Conservation (phyloP, 1,284 basidiomycete species). For the Microbotryum saponariae region DNA sequence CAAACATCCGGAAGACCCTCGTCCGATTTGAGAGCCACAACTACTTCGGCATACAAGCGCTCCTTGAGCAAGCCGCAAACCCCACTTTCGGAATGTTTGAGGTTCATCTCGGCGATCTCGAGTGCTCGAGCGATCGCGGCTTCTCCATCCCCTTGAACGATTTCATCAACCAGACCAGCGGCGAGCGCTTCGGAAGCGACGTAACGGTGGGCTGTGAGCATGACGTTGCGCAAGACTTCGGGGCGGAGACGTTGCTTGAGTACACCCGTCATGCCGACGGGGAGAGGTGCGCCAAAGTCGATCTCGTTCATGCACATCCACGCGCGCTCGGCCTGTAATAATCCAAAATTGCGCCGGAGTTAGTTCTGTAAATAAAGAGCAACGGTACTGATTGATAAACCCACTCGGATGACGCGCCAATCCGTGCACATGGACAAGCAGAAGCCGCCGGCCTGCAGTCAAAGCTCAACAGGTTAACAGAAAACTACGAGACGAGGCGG, state of each 20-base stretch:
- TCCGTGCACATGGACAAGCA: slow-evolving; percentile 34
- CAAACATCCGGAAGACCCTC: too few relatives aligned
- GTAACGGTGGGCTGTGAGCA: slow-evolving; percentile 27
- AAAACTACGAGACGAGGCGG: too few relatives aligned
- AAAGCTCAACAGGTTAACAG: too few relatives aligned
- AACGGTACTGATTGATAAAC: background rate
- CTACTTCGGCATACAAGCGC: too few relatives aligned
- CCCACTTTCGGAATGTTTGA: background rate
- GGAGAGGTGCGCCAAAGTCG: slow-evolving; percentile 17
- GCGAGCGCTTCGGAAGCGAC: slow-evolving; percentile 17
- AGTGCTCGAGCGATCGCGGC: slow-evolving; percentile 12
- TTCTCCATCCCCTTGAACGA: slow-evolving; percentile 11
- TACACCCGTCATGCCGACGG: slow-evolving; percentile 23
- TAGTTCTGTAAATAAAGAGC: background rate
- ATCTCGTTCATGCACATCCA: slow-evolving; percentile 33
- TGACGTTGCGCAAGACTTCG: slow-evolving; percentile 6
- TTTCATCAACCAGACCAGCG: slow-evolving; percentile 18
- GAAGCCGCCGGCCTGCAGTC: slow-evolving; percentile 27
- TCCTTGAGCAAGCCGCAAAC: background rate
- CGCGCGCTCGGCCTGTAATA: slow-evolving; percentile 21
- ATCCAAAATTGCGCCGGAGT: too few relatives aligned
- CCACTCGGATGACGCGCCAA: slow-evolving; percentile 32
- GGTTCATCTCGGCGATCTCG: slow-evolving; percentile 2
- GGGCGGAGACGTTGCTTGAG: slow-evolving; percentile 15
- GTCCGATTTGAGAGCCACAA: too few relatives aligned